Conservation (phyloP, 139 green algal species). For the Nannochloris sp. region DNA sequence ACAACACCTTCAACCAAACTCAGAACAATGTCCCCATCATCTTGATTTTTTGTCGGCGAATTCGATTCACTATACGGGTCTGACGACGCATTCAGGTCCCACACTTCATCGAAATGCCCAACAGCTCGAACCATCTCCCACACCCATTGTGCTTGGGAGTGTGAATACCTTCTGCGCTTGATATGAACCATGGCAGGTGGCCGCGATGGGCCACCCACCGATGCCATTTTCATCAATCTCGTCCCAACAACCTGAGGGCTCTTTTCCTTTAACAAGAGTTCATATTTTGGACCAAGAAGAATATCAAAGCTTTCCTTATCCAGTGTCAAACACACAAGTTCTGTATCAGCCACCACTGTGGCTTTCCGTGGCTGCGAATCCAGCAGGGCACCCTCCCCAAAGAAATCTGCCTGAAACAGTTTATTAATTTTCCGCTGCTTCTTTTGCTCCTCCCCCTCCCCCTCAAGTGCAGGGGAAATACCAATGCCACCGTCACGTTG, state of each 20-base stretch:
- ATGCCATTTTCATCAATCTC: conserved; percentile 63
- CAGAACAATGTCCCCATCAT: conserved; percentile 4
- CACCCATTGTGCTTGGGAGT: conserved; percentile 19
- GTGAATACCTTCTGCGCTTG: conserved; percentile 45
- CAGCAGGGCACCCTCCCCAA: conserved; percentile 82
- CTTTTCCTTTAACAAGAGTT: conserved; percentile 80
- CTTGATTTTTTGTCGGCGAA: background rate
- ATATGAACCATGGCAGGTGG: conserved; percentile 69
- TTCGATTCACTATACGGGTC: background rate
- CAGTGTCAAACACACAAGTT: conserved; percentile 67
- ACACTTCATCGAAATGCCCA: conserved; percentile 83
- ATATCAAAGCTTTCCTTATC: conserved; percentile 70
- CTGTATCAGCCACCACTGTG: conserved; percentile 67
- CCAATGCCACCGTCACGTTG: background rate
- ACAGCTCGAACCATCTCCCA: conserved; percentile 75
- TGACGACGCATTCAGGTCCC: conserved; percentile 46
- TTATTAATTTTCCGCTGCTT: conserved; percentile 59
- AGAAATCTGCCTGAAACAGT: conserved; percentile 87
- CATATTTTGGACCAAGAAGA: conserved; percentile 75
- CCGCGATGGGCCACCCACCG: conserved; percentile 37
- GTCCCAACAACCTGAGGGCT: conserved; percentile 62
- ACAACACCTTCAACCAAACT: conserved; percentile 55
- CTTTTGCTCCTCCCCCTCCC: background rate
- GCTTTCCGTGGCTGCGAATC: conserved; percentile 51
- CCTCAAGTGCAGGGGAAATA: background rate